phyloP scores from a whole-genome alignment of 2,329 filamentous ascomycete species.

The Pseudopyrenochaeta lycopersici region DNA sequence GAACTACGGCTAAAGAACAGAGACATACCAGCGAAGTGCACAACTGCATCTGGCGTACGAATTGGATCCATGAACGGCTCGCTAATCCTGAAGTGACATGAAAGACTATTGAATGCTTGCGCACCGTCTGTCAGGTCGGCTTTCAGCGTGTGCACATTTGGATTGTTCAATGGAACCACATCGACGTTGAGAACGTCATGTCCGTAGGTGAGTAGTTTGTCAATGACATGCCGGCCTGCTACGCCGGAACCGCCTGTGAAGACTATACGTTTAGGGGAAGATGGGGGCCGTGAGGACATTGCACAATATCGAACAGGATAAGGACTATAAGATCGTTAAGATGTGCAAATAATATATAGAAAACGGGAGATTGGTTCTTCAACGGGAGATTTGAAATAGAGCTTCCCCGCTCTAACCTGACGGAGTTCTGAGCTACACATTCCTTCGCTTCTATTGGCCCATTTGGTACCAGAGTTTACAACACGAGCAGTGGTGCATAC shows the following conservation, averaged over 20 bases:
- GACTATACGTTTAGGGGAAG: slow-evolving; percentile 52
- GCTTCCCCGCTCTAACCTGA: slow-evolving; percentile 6
- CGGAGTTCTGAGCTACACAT: background rate
- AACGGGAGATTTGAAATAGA: background rate
- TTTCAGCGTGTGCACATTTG: slow-evolving; percentile 61
- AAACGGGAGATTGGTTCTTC: background rate
- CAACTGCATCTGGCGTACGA: slow-evolving; percentile 64
- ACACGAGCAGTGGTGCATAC: background rate
- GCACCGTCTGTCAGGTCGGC: slow-evolving; percentile 64
- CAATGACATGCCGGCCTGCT: slow-evolving; percentile 56
- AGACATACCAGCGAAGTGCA: slow-evolving; percentile 64
- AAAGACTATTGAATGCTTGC: slow-evolving; percentile 65
- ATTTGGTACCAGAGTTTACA: background rate
- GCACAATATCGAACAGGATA: background rate
- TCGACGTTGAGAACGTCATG: slow-evolving; percentile 65
- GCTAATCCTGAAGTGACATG: slow-evolving; percentile 63
- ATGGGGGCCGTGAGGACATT: background rate
- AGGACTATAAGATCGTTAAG: background rate
- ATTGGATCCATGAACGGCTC: slow-evolving; percentile 47
- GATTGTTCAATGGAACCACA: slow-evolving; percentile 55
- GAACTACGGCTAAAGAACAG: background rate
- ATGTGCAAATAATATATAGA: background rate
- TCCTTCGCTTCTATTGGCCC: slow-evolving; percentile 4
- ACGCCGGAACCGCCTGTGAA: slow-evolving; percentile 66
- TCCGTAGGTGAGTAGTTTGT: slow-evolving; percentile 59